Base-by-base conservation (phyloP, 2,329 filamentous ascomycete genomes). In the Colletotrichum godetiae region DNA sequence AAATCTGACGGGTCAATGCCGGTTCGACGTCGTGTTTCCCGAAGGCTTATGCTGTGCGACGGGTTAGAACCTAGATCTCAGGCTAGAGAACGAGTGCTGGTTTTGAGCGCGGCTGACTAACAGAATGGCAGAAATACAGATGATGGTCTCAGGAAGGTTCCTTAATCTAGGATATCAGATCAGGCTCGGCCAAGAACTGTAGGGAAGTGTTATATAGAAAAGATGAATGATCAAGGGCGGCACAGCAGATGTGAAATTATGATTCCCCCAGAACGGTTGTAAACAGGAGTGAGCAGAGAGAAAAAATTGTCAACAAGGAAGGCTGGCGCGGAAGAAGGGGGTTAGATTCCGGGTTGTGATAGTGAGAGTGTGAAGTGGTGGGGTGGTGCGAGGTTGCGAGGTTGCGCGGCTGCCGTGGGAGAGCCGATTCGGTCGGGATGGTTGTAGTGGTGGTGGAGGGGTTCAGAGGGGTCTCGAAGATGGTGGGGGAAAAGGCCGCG, bases 361-460 rank as follows among this genome's bases (percentile, higher is more conserved):
- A 57, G 65, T 35, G 65, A 55, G 46, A 19, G 46, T 55, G 52
- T 33, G 62, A 52, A 37, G 57, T 69, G 68, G 72, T 67, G 63
- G 68, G 62, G 52, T 72, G 68, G 72, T 72, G 67, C 68, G 73
- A 72, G 62, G 68, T 67, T 72, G 67, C 68, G 73, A 72, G 62
- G 68, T 67, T 72, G 75, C 73, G 74, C 66, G 74, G 75, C 61
- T 74, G 63, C 64, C 49, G 61, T 68, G 66, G 55, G 71, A 42
- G 76, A 75, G 76, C 76, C 73, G 76, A 75, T 75, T 76, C 56
- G 73, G 61, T 56, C 69, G 52, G 53, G 68, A 56, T 56, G 69
- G 59, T 60, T 12, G 70, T 66, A 24, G 57, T 73, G 65, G 69
- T 74, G 72, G 62, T 74, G 68, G 72, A 62, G 59, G 68, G 72